Conservation (phyloP, 2,329 filamentous ascomycete species). For the Ceratocystiopsis minuta region DNA sequence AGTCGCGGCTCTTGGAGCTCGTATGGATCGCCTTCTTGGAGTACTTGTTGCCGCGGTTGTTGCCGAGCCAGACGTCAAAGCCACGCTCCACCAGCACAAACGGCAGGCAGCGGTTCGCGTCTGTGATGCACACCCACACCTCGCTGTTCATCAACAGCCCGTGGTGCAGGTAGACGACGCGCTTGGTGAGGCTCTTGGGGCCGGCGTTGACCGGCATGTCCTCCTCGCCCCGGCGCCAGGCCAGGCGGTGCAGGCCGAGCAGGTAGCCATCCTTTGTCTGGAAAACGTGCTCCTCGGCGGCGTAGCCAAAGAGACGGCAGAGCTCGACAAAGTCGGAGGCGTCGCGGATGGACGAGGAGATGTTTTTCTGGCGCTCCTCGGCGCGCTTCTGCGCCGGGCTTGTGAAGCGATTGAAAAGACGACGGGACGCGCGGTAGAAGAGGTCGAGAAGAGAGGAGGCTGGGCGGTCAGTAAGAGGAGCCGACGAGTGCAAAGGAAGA, state of each 20-base stretch:
- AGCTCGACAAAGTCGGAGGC: conserved; percentile 86
- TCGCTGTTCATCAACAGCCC: conserved; percentile 97
- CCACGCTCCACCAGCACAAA: conserved; percentile 79
- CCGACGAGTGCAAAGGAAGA: not conserved
- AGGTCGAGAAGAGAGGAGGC: conserved; percentile 54
- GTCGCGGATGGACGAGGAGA: conserved; percentile 63
- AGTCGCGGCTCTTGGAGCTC: conserved; percentile 56
- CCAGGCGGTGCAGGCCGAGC: conserved; percentile 72
- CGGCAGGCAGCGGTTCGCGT: conserved; percentile 68
- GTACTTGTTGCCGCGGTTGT: conserved; percentile 98
- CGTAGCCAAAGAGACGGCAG: conserved; percentile 81
- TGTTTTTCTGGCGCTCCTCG: conserved; percentile 51
- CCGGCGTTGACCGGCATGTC: conserved; percentile 60
- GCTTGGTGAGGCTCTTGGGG: conserved; percentile 51
- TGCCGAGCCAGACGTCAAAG: conserved; percentile 95
- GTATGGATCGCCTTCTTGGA: conserved; percentile 77
- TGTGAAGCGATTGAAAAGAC: conserved; percentile 63
- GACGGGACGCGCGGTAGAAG: conserved; percentile 66
- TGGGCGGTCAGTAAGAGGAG: conserved; percentile 30
- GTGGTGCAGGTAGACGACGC: conserved; percentile 86
- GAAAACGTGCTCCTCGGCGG: conserved; percentile 88
- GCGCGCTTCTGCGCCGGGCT: conserved; percentile 51
- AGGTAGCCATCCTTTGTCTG: conserved; percentile 90
- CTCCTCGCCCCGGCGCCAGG: conserved; percentile 68
- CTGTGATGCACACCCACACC: conserved; percentile 88